Base-by-base conservation (phyloP, 2,329 filamentous ascomycete species). In the Arthrobotrys pseudoclavata region DNA sequence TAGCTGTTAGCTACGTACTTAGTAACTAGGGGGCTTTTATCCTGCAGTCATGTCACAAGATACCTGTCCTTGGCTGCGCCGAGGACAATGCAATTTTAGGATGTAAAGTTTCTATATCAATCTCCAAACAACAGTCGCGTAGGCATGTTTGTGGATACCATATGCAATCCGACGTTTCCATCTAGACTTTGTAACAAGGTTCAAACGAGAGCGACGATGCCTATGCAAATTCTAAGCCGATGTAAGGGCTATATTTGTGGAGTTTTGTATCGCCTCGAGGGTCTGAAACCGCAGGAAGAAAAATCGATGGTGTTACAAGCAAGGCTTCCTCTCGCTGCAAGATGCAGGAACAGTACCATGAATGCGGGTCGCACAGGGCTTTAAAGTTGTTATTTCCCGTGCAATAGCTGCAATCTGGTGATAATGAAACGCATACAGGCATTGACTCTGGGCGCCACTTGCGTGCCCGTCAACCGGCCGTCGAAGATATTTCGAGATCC, bases 261-360 rank as follows among this genome's bases (percentile, higher is more conserved):
- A 47, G 42, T 69, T 67, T 69, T 47, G 34, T 66, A 69, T 63
- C 50, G 66, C 40, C 64, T 63, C 42, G 26, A 52, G 20, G 31
- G 24, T 62, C 42, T 70, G 72, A 76, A 76, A 76, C 72, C 26
- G 60, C 66, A 69, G 63, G 22, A 53, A 64, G 18, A 50, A 42
- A 13, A 40, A 12, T 22, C 31, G 42, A 62, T 37, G 31, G 37
- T 76, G 64, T 60, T 60, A 66, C 64, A 55, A 22, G 55, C 18
- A 60, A 76, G 37, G 57, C 57, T 34, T 50, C 42, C 55, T 50
- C 50, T 63, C 18, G 55, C 63, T 76, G 63, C 71, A 69, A 48
- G 53, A 61, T 60, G 71, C 71, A 76, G 72, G 66, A 69, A 76
- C 63, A 45, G 3, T 31, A 48, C 72, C 60, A 52, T 42, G 1